phyloP scores from a whole-genome alignment of 371 early-diverging fungal species.

The Mycotypha africana region DNA sequence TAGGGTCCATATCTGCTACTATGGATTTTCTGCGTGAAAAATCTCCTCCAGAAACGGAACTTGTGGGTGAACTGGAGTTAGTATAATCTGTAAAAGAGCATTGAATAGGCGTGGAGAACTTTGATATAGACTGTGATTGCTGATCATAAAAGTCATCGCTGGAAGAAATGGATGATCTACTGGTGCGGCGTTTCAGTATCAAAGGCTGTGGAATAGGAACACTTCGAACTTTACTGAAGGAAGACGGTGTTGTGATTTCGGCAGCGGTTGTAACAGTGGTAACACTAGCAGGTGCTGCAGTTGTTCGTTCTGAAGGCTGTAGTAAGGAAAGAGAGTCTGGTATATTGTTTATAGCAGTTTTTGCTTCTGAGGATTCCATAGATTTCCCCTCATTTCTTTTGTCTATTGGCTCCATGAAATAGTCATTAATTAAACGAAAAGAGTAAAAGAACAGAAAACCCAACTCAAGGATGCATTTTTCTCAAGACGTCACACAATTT shows the following conservation, averaged over 20 bases:
- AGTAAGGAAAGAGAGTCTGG: background rate
- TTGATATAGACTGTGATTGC: background rate
- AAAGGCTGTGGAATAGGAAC: conserved; percentile 42
- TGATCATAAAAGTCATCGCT: conserved; percentile 10
- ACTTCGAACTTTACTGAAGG: conserved; percentile 26
- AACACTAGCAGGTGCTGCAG: conserved; percentile 13
- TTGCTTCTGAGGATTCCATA: background rate
- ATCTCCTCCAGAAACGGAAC: conserved; percentile 10
- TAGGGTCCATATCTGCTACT: conserved; percentile 16
- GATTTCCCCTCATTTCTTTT: background rate
- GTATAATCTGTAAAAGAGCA: background rate
- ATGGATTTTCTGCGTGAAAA: conserved; percentile 11
- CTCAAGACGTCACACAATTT: too few species aligned
- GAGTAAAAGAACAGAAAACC: background rate
- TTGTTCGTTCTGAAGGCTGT: conserved; percentile 7
- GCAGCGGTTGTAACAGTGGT: conserved; percentile 18
- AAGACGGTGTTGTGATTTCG: conserved; percentile 8
- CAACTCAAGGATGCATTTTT: too few species aligned
- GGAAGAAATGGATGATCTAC: conserved; percentile 29
- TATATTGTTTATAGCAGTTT: background rate
- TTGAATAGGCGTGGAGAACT: conserved; percentile 4
- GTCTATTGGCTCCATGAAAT: background rate
- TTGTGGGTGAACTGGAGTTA: conserved; percentile 13
- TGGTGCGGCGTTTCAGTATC: conserved; percentile 29
- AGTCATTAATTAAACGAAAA: background rate